Conservation (phyloP, 2,329 filamentous ascomycete genomes). For the Graphilbum ipis-grandicollis region DNA sequence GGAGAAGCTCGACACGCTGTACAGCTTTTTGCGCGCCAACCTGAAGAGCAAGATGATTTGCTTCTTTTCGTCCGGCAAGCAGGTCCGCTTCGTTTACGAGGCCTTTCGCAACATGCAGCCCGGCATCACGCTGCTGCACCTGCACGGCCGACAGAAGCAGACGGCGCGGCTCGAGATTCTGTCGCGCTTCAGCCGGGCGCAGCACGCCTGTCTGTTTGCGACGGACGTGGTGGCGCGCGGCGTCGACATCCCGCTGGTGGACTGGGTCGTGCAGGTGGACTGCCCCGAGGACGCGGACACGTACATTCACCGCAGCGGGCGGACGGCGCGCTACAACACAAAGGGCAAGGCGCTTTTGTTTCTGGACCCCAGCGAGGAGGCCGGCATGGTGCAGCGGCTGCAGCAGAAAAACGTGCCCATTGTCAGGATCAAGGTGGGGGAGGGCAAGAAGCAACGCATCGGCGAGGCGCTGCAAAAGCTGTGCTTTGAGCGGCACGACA, state of each 20-base stretch:
- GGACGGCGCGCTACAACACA: conserved; percentile 84
- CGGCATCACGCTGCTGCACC: conserved; percentile 79
- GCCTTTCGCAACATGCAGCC: conserved; percentile 85
- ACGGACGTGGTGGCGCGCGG: conserved; percentile 91
- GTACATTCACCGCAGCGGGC: conserved; percentile 89
- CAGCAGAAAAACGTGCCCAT: conserved; percentile 84
- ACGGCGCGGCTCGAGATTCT: conserved; percentile 77
- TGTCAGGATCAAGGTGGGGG: conserved; percentile 67
- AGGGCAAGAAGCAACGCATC: conserved; percentile 80
- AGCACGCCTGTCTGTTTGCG: conserved; percentile 77
- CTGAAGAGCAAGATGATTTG: conserved; percentile 90
- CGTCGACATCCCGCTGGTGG: conserved; percentile 88
- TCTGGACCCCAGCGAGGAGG: conserved; percentile 79
- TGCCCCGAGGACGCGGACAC: conserved; percentile 94
- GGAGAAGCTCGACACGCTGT: conserved; percentile 83
- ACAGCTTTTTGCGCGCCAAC: conserved; percentile 80
- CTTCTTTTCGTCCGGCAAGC: conserved; percentile 88
- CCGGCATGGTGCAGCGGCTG: conserved; percentile 72
- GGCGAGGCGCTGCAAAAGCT: conserved; percentile 76
- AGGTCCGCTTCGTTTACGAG: conserved; percentile 92
- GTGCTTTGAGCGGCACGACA: conserved; percentile 84
- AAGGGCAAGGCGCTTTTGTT: conserved; percentile 80
- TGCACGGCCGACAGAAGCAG: conserved; percentile 90
- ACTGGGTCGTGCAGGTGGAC: conserved; percentile 98
- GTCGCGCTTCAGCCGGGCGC: conserved; percentile 60